Conservation (phyloP, 192 early-diverging fungal species). For the Powellomyces hirtus region DNA sequence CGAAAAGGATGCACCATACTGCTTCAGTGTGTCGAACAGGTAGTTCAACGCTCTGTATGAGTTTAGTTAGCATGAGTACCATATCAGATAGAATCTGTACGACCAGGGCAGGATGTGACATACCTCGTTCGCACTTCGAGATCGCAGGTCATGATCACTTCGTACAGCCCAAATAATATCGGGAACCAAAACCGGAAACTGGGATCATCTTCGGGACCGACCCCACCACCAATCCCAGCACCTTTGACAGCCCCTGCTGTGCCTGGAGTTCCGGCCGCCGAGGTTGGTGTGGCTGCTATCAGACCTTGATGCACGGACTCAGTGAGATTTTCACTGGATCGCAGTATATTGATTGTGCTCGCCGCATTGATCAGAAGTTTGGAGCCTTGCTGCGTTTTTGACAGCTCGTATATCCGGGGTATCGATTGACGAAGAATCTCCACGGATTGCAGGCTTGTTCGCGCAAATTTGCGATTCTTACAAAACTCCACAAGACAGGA, state of each 20-base stretch:
- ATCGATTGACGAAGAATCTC: conserved; percentile 51
- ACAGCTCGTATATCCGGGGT: conserved; percentile 43
- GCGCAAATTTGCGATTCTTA: conserved; percentile 68
- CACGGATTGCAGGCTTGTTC: conserved; percentile 60
- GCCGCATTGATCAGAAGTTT: conserved; percentile 16
- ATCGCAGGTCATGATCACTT: conserved; percentile 88
- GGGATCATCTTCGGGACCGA: conserved; percentile 47
- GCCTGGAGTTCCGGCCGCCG: conserved; percentile 6
- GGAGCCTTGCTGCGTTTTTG: conserved; percentile 35
- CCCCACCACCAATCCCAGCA: not conserved
- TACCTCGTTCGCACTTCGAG: conserved; percentile 83
- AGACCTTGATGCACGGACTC: conserved; percentile 21
- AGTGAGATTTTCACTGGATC: conserved; percentile 25
- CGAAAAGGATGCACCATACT: conserved; percentile 71
- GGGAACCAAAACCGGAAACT: conserved; percentile 75
- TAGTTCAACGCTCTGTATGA: conserved; percentile 63
- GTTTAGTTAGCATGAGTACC: not conserved
- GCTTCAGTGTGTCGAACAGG: conserved; percentile 81
- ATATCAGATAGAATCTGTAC: not conserved
- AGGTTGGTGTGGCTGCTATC: conserved; percentile 15
- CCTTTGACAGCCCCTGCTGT: not conserved
- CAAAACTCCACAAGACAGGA: conserved; percentile 55
- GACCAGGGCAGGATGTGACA: not conserved
- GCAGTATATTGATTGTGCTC: conserved; percentile 15
- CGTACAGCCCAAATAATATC: conserved; percentile 81